Evolutionary conservation across 2,329 filamentous ascomycete genomes (phyloP).

Genomic region (Clathrospora elynae): DNA sequence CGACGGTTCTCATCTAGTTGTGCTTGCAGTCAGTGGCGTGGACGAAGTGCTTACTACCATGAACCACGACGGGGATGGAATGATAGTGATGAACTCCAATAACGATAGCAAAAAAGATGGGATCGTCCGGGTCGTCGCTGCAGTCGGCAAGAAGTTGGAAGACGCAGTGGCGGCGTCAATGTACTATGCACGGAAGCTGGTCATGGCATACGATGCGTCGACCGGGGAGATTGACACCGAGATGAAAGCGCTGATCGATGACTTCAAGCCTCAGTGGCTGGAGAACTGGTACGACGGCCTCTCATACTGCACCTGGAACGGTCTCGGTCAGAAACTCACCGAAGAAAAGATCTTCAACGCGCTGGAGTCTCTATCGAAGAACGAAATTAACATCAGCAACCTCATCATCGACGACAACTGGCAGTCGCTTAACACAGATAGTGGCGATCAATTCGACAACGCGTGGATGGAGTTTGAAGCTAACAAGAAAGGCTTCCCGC

Average conservation of each 20-base stretch:
- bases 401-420: constrained; percentile 98
- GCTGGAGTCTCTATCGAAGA: constrained; percentile 70
- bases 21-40: constrained; percentile 78
- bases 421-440: constrained; percentile 57
- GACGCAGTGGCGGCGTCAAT: constrained; percentile 78
- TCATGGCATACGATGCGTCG: constrained; percentile 54
- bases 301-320: constrained; percentile 97
- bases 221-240: constrained; percentile 55
- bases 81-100: constrained; percentile 69
- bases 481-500: constrained; percentile 76
- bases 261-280: constrained; percentile 69
- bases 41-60: constrained; percentile 73
- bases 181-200: constrained; percentile 79
- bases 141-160: constrained; percentile 74
- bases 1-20: constrained; percentile 74
- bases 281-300: constrained; percentile 91
- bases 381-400: constrained; percentile 77
- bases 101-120: constrained; percentile 69
- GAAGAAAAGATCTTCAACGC: constrained; percentile 79
- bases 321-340: constrained; percentile 79
- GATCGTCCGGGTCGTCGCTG: constrained; percentile 68
- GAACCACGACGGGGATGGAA: constrained; percentile 66
- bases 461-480: constrained; percentile 85
- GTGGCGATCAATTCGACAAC: constrained; percentile 49
- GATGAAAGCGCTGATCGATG: constrained; percentile 53